These are phyloP conservation scores for Thelonectria blattea DNA, from an alignment of 2,329 filamentous ascomycete species.

Conservation along the genomic window DNA sequence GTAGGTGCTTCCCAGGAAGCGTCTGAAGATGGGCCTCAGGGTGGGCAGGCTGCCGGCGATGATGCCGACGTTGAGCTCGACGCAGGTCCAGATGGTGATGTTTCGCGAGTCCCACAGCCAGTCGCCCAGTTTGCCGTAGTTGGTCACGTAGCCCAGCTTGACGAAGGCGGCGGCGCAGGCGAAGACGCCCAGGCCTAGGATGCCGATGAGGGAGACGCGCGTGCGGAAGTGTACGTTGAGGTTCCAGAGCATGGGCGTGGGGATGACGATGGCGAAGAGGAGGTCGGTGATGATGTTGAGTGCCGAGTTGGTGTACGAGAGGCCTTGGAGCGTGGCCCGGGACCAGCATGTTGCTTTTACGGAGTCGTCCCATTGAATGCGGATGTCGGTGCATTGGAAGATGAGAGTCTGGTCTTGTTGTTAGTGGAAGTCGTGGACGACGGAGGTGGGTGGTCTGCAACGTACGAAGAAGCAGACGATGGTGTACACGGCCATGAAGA, in stretches of 20 bases:
- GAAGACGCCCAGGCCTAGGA: constrained; percentile 53
- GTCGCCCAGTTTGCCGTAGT: constrained; percentile 48
- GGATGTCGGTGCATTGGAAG: constrained; percentile 55
- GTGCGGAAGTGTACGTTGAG: constrained; percentile 50
- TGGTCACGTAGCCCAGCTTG: constrained; percentile 47
- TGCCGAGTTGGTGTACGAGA: constrained; percentile 51
- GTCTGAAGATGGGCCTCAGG: constrained; percentile 44
- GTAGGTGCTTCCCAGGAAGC: constrained; percentile 40
- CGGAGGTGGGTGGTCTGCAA: background rate
- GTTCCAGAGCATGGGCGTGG: constrained; percentile 46
- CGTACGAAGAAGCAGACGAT: constrained; percentile 46
- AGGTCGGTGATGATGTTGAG: constrained; percentile 47
- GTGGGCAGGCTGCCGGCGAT: constrained; percentile 45
- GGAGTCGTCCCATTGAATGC: constrained; percentile 50
- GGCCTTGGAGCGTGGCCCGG: constrained; percentile 43
- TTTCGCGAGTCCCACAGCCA: constrained; percentile 53
- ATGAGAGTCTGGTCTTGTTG: constrained; percentile 47
- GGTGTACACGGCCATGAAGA: constrained; percentile 43
- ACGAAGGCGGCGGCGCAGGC: constrained; percentile 50
- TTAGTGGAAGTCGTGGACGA: rapidly evolving
- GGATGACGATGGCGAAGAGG: constrained; percentile 48
- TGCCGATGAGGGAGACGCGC: constrained; percentile 47
- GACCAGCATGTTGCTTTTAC: constrained; percentile 51
- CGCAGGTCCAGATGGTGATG: constrained; percentile 54
- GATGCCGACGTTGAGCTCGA: constrained; percentile 47